phyloP scores from a whole-genome alignment of 495 filamentous ascomycete species.

The Friedmanniomyces endolithicus region DNA sequence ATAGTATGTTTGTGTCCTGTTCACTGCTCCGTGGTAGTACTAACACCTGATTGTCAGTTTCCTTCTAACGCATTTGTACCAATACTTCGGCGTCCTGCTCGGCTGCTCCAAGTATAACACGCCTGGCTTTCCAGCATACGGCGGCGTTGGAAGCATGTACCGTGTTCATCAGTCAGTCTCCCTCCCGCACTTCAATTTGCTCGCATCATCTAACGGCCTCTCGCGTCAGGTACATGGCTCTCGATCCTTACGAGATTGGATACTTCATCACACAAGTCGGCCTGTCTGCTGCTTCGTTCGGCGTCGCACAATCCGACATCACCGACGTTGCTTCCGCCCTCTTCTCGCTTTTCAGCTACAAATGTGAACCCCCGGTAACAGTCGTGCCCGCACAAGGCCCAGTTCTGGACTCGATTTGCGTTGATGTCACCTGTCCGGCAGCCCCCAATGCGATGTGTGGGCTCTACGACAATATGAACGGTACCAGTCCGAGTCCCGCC shows the following conservation, averaged over 20 bases:
- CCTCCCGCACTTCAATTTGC: neutral
- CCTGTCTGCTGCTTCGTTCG: slow-evolving; percentile 39
- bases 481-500: slow-evolving; percentile 9
- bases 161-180: slow-evolving; percentile 36
- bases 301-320: slow-evolving; percentile 35
- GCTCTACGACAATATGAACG: slow-evolving; percentile 8
- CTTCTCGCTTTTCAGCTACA: slow-evolving; percentile 33
- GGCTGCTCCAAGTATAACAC: slow-evolving; percentile 37
- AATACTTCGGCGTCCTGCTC: slow-evolving; percentile 42
- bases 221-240: slow-evolving; percentile 39
- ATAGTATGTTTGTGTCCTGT: slow-evolving; percentile 33
- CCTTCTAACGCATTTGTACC: slow-evolving; percentile 44
- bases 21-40: neutral
- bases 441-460: slow-evolving; percentile 8
- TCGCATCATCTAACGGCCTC: slow-evolving; percentile 5
- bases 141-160: slow-evolving; percentile 34
- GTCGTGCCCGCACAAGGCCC: slow-evolving; percentile 8
- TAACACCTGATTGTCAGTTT: slow-evolving; percentile 24
- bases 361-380: slow-evolving; percentile 31
- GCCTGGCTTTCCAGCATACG: slow-evolving; percentile 33
- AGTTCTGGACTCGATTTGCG: slow-evolving; percentile 10
- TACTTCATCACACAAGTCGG: slow-evolving; percentile 45
- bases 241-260: slow-evolving; percentile 35
- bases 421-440: slow-evolving; percentile 5
- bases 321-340: slow-evolving; percentile 33